A percentile compares a stretch with the other conserved stretches of the same genome.
Conservation (phyloP, 257 asterid species). For the Solanum paucissectum region DNA sequence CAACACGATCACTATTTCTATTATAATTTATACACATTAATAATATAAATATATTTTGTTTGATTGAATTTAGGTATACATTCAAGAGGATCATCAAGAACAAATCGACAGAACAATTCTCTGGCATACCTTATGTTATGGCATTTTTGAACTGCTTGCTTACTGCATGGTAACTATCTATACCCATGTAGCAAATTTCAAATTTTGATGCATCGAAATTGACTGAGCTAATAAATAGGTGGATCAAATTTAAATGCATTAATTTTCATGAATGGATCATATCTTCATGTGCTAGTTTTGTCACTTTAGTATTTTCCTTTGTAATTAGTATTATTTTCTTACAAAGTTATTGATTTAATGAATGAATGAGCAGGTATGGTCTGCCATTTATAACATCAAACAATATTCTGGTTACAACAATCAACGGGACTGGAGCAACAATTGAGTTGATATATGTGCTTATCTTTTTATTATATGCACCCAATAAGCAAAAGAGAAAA, state of each 20-base stretch:
- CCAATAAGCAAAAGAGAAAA: conserved; percentile 45
- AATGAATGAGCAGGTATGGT: conserved; percentile 50
- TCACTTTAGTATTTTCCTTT: too few relatives aligned
- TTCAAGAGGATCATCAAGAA: conserved; percentile 59
- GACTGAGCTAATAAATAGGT: too few relatives aligned
- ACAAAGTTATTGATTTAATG: not conserved
- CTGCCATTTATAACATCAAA: conserved; percentile 71
- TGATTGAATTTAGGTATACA: conserved; percentile 38
- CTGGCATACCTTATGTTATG: conserved; percentile 81
- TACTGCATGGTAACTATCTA: conserved; percentile 47
- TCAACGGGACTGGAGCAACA: conserved; percentile 58
- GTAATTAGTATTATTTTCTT: too few relatives aligned
- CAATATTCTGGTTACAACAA: conserved; percentile 53
- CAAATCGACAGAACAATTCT: conserved; percentile 61
- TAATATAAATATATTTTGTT: not conserved
- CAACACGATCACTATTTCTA: not conserved
- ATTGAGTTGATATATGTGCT: conserved; percentile 47
- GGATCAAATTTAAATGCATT: too few relatives aligned
- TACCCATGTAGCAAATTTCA: not conserved
- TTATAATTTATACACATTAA: not conserved
- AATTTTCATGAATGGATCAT: too few relatives aligned
- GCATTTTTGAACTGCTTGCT: conserved; percentile 78
- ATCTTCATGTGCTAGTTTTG: too few relatives aligned
- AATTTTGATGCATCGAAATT: too few relatives aligned
- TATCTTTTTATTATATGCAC: conserved; percentile 39